Percentiles rank a stretch among this genome's conserved stretches.
Conservation (phyloP, 1,139 yeast genomes). For the Saccharomyces hybrid region DNA sequence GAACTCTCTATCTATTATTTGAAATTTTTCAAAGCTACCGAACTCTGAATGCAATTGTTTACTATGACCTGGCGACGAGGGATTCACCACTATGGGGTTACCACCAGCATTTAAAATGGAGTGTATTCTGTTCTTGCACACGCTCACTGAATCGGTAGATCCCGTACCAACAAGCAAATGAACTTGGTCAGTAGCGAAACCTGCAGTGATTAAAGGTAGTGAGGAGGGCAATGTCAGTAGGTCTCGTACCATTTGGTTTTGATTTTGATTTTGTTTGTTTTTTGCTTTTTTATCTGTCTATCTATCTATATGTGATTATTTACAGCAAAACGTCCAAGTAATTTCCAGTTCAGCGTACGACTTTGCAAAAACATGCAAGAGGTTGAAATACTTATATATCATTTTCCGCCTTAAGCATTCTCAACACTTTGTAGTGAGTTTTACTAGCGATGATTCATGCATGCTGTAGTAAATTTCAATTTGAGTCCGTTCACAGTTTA, state of each 20-base stretch:
- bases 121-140: conserved; percentile 45
- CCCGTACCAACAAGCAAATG: conserved; percentile 56
- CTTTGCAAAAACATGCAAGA: background rate
- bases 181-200: conserved; percentile 44
- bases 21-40: conserved; percentile 22
- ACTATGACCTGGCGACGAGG: conserved; percentile 19
- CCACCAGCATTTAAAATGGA: conserved; percentile 53
- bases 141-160: conserved; percentile 32
- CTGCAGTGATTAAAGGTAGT: conserved; percentile 30
- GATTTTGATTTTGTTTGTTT: background rate
- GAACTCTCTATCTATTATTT: conserved; percentile 35
- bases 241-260: background rate
- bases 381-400: background rate
- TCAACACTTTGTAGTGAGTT: background rate
- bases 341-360: background rate
- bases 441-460: background rate
- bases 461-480: background rate
- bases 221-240: background rate
- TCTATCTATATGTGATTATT: background rate
- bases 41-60: conserved; percentile 14
- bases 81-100: conserved; percentile 41
- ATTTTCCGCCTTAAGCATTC: background rate
- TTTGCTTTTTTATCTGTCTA: background rate
- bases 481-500: background rate
- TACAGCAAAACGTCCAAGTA: background rate